Base-by-base conservation (phyloP, 2,329 filamentous ascomycete genomes). In the Coniochaeta ligniaria region DNA sequence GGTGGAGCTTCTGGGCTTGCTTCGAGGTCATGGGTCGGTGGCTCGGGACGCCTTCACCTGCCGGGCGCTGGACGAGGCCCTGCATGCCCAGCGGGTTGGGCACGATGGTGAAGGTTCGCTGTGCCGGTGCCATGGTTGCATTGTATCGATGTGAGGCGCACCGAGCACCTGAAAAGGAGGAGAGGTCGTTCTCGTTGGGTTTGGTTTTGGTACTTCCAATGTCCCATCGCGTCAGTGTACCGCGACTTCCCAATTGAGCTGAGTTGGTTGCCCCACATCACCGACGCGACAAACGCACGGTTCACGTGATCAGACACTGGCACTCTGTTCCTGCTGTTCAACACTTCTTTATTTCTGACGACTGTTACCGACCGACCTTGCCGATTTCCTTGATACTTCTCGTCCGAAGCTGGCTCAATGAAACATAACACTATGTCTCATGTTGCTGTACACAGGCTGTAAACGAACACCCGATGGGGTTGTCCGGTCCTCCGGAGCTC, bases 11-110 rank as follows among this genome's bases (percentile, higher is more conserved):
- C 66, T 79, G 78, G 35, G 75, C 78, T 61, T 78, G 75, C 64
- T 79, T 81, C 20, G 75, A 76, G 43, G 79, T 82, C 79, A 81
- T 81, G 24, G 78, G 75, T 14, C 52, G 28, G 17, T 36, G 52
- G 45, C 70, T 66, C 66, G 24, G 16, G 57, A 55, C 1, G 43
- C 60, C 41, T 57, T 59, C 52, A 45, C 45, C 12, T 61, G 36
- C 28, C 14, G 50, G 45, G 6, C 66, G 64, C 12, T 60, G 58
- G 43, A 67, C 57, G 28, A 65, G 63, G 7, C 64, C 60, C 60
- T 68, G 66, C 60, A 66, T 61, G 31, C 64, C 62, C 55, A 68
- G 65, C 26, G 68, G 64, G 59, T 75, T 71, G 59, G 74, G 74
- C 59, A 76, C 69, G 59, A 74, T 65, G 43, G 68, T 70, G 63